Conservation (phyloP, 2,329 filamentous ascomycete species). For the Colletotrichum sp. region DNA sequence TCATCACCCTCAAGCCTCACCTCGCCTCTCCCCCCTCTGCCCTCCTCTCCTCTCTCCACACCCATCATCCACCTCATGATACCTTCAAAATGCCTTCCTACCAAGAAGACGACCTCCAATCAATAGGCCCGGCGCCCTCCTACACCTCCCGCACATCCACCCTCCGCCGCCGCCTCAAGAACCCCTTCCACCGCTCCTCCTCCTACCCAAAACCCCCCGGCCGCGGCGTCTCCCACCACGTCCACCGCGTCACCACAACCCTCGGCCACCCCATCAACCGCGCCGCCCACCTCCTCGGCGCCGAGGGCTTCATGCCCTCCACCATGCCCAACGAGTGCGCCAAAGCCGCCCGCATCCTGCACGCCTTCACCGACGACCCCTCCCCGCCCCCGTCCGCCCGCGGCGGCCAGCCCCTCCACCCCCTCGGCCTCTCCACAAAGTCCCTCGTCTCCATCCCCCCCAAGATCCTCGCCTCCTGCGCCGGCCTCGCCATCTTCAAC, state of each 20-base stretch:
- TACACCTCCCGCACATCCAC: neutral
- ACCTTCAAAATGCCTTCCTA: neutral
- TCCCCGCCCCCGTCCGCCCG: constrained; percentile 19
- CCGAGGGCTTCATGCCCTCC: constrained; percentile 79
- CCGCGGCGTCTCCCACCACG: constrained; percentile 53
- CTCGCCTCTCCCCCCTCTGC: neutral
- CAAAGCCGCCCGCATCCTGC: constrained; percentile 76
- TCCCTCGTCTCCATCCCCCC: constrained; percentile 42
- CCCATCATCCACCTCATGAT: neutral
- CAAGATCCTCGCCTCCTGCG: constrained; percentile 56
- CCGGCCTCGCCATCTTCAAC: constrained; percentile 68
- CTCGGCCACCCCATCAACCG: constrained; percentile 71
- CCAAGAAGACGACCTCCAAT: neutral
- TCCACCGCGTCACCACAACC: constrained; percentile 71
- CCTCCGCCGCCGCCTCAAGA: neutral
- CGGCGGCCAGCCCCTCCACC: constrained; percentile 31
- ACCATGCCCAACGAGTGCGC: constrained; percentile 76
- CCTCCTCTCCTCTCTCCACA: neutral
- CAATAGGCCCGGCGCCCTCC: neutral
- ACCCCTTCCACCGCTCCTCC: neutral
- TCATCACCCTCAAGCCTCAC: neutral
- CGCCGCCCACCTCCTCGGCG: constrained; percentile 70
- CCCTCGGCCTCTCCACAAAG: constrained; percentile 34
- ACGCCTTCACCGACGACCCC: constrained; percentile 68
- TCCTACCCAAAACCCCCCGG: neutral